These are phyloP conservation scores for Lindgomyces ingoldianus DNA, from an alignment of 495 filamentous ascomycete genomes.

Conservation along the genomic window DNA sequence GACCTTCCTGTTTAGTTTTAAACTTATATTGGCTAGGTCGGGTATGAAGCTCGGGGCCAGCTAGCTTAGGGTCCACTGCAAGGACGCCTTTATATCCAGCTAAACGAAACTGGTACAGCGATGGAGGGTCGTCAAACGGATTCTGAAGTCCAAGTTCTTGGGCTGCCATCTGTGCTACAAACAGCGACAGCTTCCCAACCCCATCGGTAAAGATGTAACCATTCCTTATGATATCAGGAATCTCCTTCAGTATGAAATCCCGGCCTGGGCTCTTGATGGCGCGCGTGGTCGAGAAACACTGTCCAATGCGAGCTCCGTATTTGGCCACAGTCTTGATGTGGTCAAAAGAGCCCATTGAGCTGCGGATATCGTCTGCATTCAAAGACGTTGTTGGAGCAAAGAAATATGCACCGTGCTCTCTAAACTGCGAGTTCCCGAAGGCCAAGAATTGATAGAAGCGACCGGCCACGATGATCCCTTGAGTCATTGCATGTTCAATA, in stretches of 20 bases:
- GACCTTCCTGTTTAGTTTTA: constrained; percentile 61
- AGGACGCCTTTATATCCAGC: constrained; percentile 92
- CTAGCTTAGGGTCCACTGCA: constrained; percentile 53
- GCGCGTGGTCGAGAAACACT: constrained; percentile 92
- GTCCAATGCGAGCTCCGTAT: constrained; percentile 82
- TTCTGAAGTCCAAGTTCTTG: constrained; percentile 61
- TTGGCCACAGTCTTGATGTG: constrained; percentile 80
- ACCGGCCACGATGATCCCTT: constrained; percentile 80
- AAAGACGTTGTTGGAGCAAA: constrained; percentile 64
- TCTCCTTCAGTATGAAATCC: constrained; percentile 49
- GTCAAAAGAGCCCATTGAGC: constrained; percentile 85
- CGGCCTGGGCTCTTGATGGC: constrained; percentile 55
- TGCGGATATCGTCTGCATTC: constrained; percentile 72
- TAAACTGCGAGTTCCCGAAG: constrained; percentile 92
- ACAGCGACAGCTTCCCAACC: constrained; percentile 84
- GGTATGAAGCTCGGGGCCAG: constrained; percentile 63
- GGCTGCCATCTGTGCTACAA: constrained; percentile 69
- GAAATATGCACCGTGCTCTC: constrained; percentile 91
- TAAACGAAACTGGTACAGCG: constrained; percentile 86
- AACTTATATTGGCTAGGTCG: constrained; percentile 89
- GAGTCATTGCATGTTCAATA: constrained; percentile 66
- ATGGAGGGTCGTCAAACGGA: constrained; percentile 57
- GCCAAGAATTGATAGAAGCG: constrained; percentile 88
- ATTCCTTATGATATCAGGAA: constrained; percentile 66
- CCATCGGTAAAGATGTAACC: constrained; percentile 83